Evolutionary conservation across 306 rosid species (phyloP), one percentile per base, ranked within the genome.

Genomic region (Argentina anserina): DNA sequence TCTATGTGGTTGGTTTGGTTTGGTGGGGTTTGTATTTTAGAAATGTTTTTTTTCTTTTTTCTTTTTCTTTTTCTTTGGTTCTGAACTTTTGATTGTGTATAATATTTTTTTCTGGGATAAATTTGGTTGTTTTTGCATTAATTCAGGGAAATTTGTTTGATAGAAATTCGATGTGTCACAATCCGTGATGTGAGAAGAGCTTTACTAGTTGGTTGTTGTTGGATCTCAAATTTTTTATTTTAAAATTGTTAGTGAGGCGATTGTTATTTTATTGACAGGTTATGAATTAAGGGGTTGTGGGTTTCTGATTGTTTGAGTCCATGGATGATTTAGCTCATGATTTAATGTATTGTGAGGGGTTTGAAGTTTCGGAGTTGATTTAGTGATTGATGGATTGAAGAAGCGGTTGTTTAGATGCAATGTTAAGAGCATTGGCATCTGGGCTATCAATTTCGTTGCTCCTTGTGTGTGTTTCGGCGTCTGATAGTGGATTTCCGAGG

Each of bases 351-450:
- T 18, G 55, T 45, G 79, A n/a, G 80, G 78, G 61, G 40, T 53
- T 33, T 83, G 75, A 63, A 70, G 21, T 63, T 75, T 82, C 75
- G 3, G 45, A 72, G 67, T 75, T 61, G 4, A 18, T 33, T 70
- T 64, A 62, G 69, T 76, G 78, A 52, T 85, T n/a, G 72, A 90
- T 91, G 97, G 96, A 87, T 79, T 95, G 93, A 88, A 69, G 87
- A 75, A 71, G 15, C 43, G 69, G 67, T 64, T 18, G 15, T 75
- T 80, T 85, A 83, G 89, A 81, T 86, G 90, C 97, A 90, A 95
- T 95, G 99, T 89, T 88, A 73, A 90, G 81, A 62, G 79, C 93
- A 84, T 87, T 95, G 74, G 96, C 87, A 73, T 84, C 83, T 82
- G 86, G 86, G 81, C 61, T 94, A 73, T 80, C 89, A 84, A 77